phyloP scores from a whole-genome alignment of 2,329 filamentous ascomycete species.

The Nemania sp. region DNA sequence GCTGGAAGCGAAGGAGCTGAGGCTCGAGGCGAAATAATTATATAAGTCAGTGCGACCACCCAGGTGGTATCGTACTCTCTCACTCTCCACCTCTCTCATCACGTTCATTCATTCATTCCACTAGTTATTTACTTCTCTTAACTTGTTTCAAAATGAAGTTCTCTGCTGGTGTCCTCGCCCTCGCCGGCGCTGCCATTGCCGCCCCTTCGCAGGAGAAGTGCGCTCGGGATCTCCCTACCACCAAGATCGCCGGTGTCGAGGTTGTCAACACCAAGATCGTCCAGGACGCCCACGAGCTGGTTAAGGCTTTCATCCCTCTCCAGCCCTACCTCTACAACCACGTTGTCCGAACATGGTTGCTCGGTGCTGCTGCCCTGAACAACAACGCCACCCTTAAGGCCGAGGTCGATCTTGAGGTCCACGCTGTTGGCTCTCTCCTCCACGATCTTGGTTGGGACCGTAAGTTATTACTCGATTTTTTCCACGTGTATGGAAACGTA shows the following conservation, averaged over 20 bases:
- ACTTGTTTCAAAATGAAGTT: constrained; percentile 27
- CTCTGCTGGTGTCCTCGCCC: constrained; percentile 20
- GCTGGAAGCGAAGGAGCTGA: constrained; percentile 5
- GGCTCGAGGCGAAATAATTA: constrained; percentile 10
- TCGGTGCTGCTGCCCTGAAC: constrained; percentile 27
- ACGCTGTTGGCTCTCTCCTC: constrained; percentile 26
- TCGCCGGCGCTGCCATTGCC: constrained; percentile 16
- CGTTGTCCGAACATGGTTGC: constrained; percentile 27
- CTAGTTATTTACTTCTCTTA: background rate
- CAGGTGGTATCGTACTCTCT: background rate
- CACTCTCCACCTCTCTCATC: constrained; percentile 19
- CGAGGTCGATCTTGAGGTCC: constrained; percentile 25
- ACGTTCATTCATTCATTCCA: constrained; percentile 18
- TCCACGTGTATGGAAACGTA: too few relatives aligned
- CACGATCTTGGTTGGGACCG: constrained; percentile 29
- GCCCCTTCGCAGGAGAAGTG: constrained; percentile 13
- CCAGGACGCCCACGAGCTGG: constrained; percentile 20
- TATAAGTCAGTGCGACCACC: constrained; percentile 18
- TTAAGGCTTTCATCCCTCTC: constrained; percentile 22
- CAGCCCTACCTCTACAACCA: constrained; percentile 31
- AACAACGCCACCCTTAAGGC: constrained; percentile 30
- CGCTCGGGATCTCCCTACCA: constrained; percentile 19
- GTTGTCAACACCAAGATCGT: constrained; percentile 27
- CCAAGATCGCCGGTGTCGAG: constrained; percentile 27
- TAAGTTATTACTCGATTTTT: constrained; percentile 2